Evolutionary conservation across 2,329 filamentous ascomycete genomes (phyloP), one percentile per base, ranked within the genome.

Genomic region (Fusarium veterinarium): DNA sequence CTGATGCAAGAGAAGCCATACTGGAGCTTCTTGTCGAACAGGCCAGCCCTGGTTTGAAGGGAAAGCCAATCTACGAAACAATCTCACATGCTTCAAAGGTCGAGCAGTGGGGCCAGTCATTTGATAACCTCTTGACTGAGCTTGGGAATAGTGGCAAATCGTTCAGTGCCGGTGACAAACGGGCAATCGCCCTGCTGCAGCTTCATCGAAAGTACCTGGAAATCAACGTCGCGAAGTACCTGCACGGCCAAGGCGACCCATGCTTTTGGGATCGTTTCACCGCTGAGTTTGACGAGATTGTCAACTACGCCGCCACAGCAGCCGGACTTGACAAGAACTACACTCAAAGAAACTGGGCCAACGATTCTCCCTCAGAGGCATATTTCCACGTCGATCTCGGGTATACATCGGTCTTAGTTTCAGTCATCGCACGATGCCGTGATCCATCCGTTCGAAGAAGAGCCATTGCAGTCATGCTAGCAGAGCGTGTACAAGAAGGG

Each of bases 251-350:
- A 37, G 69, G 69, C 0, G 44, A 72, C 12, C 69, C 69, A 2
- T 72, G 60, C 6, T 73, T 72, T n/a, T 72, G 70, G 69, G 70
- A 72, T 5, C 48, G 33, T 1, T 73, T 69, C 14, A 73, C 56
- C 0, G 5, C 35, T 0, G 56, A 73, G 7, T 72, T 72, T 8
- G 46, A 45, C 0, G 48, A 73, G 1, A 73, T 72, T 3, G 28
- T 72, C 7, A 19, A 37, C 2, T 44, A 10, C 3, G 69, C 70
- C 0, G 30, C 37, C 6, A 59, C 45, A 0, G 70, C 70, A 3
- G 61, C 65, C 0, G 60, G 69, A 0, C 44, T 72, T 3, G 42
- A 70, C 5, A 3, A 51, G 11, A 14, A 46, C 8, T 38, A 55
- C 6, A 25, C 33, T 1, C 14, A 8, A 4, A 38, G 23, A 16